A percentile compares a stretch with the other conserved stretches of the same genome.
These are phyloP conservation scores for Naganishia sp. DNA, from an alignment of 1,284 basidiomycete genomes.

Conservation along the genomic window DNA sequence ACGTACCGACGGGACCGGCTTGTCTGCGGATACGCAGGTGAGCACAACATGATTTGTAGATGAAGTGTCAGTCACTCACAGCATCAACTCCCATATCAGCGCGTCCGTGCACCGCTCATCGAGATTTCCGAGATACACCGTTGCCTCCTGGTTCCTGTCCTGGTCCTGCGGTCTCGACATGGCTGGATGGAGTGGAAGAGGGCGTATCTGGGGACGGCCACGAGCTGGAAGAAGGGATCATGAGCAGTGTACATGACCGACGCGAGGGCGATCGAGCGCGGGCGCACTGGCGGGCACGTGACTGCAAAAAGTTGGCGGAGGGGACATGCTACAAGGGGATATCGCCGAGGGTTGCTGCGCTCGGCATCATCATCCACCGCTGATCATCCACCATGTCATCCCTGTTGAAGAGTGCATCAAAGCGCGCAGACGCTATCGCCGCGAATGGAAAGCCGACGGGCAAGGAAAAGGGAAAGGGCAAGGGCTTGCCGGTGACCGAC, in stretches of 20 bases:
- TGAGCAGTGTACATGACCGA: too few species aligned
- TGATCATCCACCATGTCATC: slow-evolving; percentile 29
- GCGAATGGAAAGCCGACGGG: slow-evolving; percentile 33
- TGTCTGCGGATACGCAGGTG: slow-evolving; percentile 56
- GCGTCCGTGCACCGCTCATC: slow-evolving; percentile 94
- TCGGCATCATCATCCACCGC: not conserved
- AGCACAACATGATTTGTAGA: not conserved
- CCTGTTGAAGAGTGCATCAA: slow-evolving; percentile 34
- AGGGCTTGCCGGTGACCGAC: slow-evolving; percentile 47
- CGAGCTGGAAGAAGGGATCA: not conserved
- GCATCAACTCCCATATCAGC: slow-evolving; percentile 96
- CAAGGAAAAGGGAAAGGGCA: slow-evolving; percentile 36
- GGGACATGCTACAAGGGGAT: not conserved
- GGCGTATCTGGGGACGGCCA: not conserved
- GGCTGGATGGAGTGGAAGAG: not conserved
- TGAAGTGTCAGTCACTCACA: slow-evolving; percentile 52
- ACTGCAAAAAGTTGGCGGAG: slow-evolving; percentile 21
- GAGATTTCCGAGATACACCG: slow-evolving; percentile 92
- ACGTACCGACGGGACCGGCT: slow-evolving; percentile 91
- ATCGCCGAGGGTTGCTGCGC: not conserved
- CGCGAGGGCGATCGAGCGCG: slow-evolving; percentile 10
- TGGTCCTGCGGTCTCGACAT: slow-evolving; percentile 68
- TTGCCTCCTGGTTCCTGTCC: slow-evolving; percentile 91
- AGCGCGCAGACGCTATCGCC: slow-evolving; percentile 42
- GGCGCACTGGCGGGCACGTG: slow-evolving; percentile 23